phyloP scores from a whole-genome alignment of 148 eudicot genomes.

The Persicaria maculosa region DNA sequence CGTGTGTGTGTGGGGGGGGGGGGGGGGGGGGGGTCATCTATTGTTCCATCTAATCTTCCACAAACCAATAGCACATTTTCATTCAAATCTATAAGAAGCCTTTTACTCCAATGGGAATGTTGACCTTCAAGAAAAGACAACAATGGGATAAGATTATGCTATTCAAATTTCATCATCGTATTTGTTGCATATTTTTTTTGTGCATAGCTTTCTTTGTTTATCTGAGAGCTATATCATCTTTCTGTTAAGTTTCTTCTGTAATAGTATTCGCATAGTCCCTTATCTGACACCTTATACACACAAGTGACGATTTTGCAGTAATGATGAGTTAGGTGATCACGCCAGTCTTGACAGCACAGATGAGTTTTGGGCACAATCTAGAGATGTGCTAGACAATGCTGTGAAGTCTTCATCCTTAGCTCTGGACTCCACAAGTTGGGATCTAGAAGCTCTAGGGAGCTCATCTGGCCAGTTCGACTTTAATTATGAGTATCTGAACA shows the following conservation, averaged over 20 bases:
- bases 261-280: not conserved
- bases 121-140: not conserved
- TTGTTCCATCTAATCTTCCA: not conserved
- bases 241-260: not conserved
- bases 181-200: not conserved
- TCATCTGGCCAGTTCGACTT: constrained; percentile 26
- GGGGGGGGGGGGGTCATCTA: not conserved
- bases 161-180: not conserved
- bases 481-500: constrained; percentile 31
- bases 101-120: not conserved
- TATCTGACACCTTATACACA: constrained; percentile 31
- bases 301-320: constrained; percentile 78
- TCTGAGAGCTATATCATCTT: not conserved
- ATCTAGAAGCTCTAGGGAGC: constrained; percentile 26
- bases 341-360: constrained; percentile 43
- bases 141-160: not conserved
- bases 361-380: constrained; percentile 59
- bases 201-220: not conserved
- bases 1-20: too few species aligned
- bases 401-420: constrained; percentile 33
- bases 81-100: not conserved
- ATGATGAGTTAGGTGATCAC: constrained; percentile 43
- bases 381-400: constrained; percentile 26
- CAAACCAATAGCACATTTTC: not conserved
- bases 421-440: constrained; percentile 39